Conservation (phyloP, 805 yeast species). For the Yarrowia osloensis region DNA sequence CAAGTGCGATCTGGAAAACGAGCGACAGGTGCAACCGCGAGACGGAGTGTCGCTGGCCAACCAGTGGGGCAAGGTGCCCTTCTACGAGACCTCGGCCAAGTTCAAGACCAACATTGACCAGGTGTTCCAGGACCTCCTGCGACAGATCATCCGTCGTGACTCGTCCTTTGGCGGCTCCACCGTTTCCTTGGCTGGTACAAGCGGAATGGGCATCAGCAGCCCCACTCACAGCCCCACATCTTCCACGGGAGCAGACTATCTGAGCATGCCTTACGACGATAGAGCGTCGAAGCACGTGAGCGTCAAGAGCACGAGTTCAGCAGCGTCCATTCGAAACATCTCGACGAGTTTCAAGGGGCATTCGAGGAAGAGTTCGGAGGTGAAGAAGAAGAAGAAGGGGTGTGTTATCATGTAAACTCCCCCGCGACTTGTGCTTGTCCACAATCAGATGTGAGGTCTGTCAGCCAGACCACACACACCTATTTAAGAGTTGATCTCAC, state of each 20-base stretch:
- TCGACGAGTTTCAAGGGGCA: conserved; percentile 25
- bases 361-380: conserved; percentile 10
- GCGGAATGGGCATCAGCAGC: conserved; percentile 18
- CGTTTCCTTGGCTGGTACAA: conserved; percentile 25
- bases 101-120: conserved; percentile 86
- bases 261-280: conserved; percentile 7
- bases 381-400: conserved; percentile 24
- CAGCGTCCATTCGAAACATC: conserved; percentile 18
- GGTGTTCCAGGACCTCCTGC: conserved; percentile 82
- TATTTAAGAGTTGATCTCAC: conserved; percentile 29
- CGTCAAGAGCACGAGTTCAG: conserved; percentile 23
- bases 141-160: conserved; percentile 84
- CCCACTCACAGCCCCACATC: conserved; percentile 18
- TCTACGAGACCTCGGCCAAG: conserved; percentile 93
- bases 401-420: conserved; percentile 16
- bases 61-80: conserved; percentile 87
- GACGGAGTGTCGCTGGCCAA: conserved; percentile 83
- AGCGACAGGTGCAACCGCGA: conserved; percentile 73
- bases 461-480: background rate
- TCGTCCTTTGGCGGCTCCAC: conserved; percentile 34
- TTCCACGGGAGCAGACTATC: conserved; percentile 12
- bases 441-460: background rate
- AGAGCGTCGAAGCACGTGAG: conserved; percentile 13
- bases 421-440: background rate
- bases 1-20: conserved; percentile 79